These are phyloP conservation scores for Pezicula neosporulosa DNA, from an alignment of 2,329 filamentous ascomycete species.

Conservation along the genomic window DNA sequence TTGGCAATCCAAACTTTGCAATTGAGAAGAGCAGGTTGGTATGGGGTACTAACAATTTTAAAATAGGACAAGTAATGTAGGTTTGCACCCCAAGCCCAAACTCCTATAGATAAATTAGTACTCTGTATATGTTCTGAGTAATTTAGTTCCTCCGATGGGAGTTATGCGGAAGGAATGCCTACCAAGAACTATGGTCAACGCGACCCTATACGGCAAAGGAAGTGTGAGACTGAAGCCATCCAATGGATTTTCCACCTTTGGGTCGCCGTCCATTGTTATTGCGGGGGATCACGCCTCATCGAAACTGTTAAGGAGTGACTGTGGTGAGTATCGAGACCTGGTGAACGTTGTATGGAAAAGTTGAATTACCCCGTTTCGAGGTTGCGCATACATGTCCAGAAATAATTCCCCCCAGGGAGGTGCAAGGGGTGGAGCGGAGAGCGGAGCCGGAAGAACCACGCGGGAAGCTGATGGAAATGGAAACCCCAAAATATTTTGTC, in stretches of 20 bases:
- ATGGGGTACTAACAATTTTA: constrained; percentile 59
- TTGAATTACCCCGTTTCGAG: no score
- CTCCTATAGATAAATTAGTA: constrained; percentile 48
- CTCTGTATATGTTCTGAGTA: constrained; percentile 4
- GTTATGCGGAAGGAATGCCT: constrained; percentile 25
- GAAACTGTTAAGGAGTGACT: constrained; percentile 23
- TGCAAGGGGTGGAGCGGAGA: no score
- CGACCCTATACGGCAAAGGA: constrained; percentile 85
- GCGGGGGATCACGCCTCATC: constrained; percentile 21
- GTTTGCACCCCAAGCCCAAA: constrained; percentile 95
- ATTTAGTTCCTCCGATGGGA: constrained; percentile 1
- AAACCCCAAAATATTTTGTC: no score
- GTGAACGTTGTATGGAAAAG: no score
- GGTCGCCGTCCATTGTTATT: constrained; percentile 67
- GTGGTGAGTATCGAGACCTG: constrained; percentile 9
- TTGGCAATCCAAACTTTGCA: no score
- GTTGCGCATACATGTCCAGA: no score
- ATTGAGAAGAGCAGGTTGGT: constrained; percentile 12
- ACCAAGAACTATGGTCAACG: constrained; percentile 83
- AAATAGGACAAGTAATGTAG: constrained; percentile 78
- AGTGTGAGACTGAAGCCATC: constrained; percentile 86
- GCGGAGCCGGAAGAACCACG: no score
- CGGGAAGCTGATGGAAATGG: no score
- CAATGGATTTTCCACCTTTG: constrained; percentile 65
- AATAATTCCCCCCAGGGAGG: no score